Base-by-base conservation (phyloP, 169 alveolate species). In the Hepatocystis sp. region DNA sequence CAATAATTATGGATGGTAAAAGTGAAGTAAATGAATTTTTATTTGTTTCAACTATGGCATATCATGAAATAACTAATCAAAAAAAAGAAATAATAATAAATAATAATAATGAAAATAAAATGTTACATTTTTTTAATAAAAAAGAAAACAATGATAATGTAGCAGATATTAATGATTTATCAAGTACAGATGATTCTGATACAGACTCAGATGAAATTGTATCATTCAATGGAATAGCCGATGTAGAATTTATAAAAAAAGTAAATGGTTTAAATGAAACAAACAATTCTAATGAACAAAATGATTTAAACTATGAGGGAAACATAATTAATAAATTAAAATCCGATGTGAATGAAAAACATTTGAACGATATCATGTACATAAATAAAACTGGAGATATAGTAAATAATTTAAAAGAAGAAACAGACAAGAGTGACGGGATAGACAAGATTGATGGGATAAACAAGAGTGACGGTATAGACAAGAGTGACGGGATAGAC, bases 21-120 rank as follows among this genome's bases (percentile, higher is more conserved):
- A 81, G 47, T 65, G 63, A 61, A 81, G 89, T 81, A 19, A 36
- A 81, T 40, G 89, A 81, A 30, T 55, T 63, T 53, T 53, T 81
- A 55, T 36, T 81, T n/a, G 89, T 56, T 32, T 61, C 84, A n/a
- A 81, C 84, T 49, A 81, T 81, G 47, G 89, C 89, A 1, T 64
- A 81, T 25, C 36, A 13, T 42, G 89, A 81, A 25, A 23, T 63
- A 52, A 55, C 51, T 32, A 61, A 40, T 34, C 81, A 81, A 55
- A 81, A 51, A 40, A 34, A 55, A 25, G 67, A 63, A 1, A 27
- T 32, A 4, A 7, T 19, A 36, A 25, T 47, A n/a, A 65, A 76
- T 19, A 46, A n/a, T 23, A 76, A 58, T 36, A 27, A 53, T 11
- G 44, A 67, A 19, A 52, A 67, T 17, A 36, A 53, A 34, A 17